phyloP scores from a whole-genome alignment of 139 green algal species.

The Chlamydomonas sp. region DNA sequence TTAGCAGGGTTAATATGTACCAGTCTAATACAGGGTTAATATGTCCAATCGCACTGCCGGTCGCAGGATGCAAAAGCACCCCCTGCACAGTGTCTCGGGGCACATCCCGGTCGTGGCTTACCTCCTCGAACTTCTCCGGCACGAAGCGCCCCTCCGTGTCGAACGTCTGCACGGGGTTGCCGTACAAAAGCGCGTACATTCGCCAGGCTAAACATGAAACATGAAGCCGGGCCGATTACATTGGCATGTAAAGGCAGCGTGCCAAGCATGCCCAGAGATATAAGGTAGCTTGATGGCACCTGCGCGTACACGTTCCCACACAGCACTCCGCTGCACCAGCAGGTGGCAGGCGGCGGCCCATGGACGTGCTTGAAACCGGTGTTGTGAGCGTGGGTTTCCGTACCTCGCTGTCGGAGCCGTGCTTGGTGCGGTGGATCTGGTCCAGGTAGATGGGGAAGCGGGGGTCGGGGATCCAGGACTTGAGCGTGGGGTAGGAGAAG shows the following conservation, averaged over 20 bases:
- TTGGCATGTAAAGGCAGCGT: background rate
- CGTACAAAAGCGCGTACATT: background rate
- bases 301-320: background rate
- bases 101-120: background rate
- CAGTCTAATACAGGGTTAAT: background rate
- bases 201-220: background rate
- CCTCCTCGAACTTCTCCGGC: conserved; percentile 73
- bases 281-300: background rate
- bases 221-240: background rate
- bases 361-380: background rate
- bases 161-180: conserved; percentile 51
- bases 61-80: background rate
- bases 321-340: too few relatives aligned
- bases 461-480: conserved; percentile 65
- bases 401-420: conserved; percentile 68
- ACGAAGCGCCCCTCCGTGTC: conserved; percentile 82
- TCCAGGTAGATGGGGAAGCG: conserved; percentile 59
- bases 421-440: conserved; percentile 69
- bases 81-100: conserved; percentile 38
- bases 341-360: too few relatives aligned
- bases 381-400: too few relatives aligned
- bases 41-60: background rate
- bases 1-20: too few relatives aligned
- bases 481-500: conserved; percentile 61
- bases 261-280: background rate